These are phyloP conservation scores for Elongisporangium senticosum DNA, from an alignment of 352 stramenopile genomes.

Conservation along the genomic window DNA sequence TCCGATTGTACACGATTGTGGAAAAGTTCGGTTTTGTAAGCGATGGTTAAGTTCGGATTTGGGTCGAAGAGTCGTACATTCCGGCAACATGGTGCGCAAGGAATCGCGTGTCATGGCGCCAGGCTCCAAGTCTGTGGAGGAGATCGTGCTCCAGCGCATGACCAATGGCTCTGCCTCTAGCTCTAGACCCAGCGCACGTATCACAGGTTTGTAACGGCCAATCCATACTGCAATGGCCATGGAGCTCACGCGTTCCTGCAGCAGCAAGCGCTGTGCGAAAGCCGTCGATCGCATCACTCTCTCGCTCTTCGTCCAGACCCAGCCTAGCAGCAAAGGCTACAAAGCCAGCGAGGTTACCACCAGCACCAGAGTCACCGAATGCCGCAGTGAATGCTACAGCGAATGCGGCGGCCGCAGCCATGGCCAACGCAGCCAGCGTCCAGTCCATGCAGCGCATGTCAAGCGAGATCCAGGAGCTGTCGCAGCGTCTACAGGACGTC, in stretches of 20 bases:
- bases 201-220: not conserved
- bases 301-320: not conserved
- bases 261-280: not conserved
- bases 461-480: slow-evolving; percentile 18
- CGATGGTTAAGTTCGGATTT: too few species aligned
- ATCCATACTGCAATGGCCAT: not conserved
- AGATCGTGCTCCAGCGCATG: slow-evolving; percentile 55
- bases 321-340: not conserved
- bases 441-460: slow-evolving; percentile 22
- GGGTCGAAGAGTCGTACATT: not conserved
- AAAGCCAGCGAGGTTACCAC: not conserved
- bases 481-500: slow-evolving; percentile 20
- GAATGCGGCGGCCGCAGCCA: not conserved
- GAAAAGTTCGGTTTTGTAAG: too few species aligned
- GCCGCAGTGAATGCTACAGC: not conserved
- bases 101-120: slow-evolving; percentile 38
- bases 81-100: slow-evolving; percentile 50
- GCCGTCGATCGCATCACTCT: not conserved
- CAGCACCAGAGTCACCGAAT: not conserved
- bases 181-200: slow-evolving; percentile 3
- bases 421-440: slow-evolving; percentile 1
- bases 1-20: not conserved
- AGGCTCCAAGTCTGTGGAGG: slow-evolving; percentile 55
- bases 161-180: slow-evolving; percentile 7
- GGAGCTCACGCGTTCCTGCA: not conserved